Conservation (phyloP, 2,329 filamentous ascomycete genomes). For the Sporothrix protearum region DNA sequence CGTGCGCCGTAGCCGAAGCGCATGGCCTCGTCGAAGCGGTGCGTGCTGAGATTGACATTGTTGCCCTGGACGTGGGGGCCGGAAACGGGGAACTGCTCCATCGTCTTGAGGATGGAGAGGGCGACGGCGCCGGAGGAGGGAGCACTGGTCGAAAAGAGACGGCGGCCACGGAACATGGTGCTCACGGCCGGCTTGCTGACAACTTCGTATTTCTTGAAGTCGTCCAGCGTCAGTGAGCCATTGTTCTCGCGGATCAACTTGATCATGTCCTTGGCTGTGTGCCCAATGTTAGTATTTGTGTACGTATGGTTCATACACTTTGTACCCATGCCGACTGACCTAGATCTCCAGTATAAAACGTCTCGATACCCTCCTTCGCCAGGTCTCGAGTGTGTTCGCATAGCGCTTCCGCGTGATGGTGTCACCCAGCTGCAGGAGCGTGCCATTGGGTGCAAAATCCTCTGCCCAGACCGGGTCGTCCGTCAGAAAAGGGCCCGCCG, state of each 20-base stretch:
- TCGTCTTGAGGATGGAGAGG: conserved; percentile 72
- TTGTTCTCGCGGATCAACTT: conserved; percentile 62
- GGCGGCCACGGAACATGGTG: conserved; percentile 66
- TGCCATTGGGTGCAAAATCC: conserved; percentile 82
- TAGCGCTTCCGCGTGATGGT: conserved; percentile 77
- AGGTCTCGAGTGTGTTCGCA: conserved; percentile 73
- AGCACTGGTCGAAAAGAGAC: conserved; percentile 64
- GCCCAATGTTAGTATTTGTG: conserved; percentile 18
- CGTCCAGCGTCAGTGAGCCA: conserved; percentile 80
- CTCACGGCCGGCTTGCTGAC: conserved; percentile 57
- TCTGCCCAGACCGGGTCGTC: conserved; percentile 75
- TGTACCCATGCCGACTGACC: conserved; percentile 40
- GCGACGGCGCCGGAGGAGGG: conserved; percentile 76
- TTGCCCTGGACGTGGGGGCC: conserved; percentile 35
- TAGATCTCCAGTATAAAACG: conserved; percentile 40
- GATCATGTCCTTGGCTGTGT: conserved; percentile 67
- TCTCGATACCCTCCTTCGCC: conserved; percentile 57
- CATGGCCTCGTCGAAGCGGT: conserved; percentile 83
- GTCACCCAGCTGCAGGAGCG: conserved; percentile 66
- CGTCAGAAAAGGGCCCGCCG: conserved; percentile 60
- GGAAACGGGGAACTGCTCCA: conserved; percentile 69
- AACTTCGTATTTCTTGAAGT: conserved; percentile 71
- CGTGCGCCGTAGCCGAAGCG: conserved; percentile 82
- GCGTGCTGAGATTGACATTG: conserved; percentile 65
- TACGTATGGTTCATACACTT: not conserved